Evolutionary conservation across 176 grass and related monocot genomes (phyloP), one percentile per base, ranked within the genome.

Genomic region (Raddia distichophylla): DNA sequence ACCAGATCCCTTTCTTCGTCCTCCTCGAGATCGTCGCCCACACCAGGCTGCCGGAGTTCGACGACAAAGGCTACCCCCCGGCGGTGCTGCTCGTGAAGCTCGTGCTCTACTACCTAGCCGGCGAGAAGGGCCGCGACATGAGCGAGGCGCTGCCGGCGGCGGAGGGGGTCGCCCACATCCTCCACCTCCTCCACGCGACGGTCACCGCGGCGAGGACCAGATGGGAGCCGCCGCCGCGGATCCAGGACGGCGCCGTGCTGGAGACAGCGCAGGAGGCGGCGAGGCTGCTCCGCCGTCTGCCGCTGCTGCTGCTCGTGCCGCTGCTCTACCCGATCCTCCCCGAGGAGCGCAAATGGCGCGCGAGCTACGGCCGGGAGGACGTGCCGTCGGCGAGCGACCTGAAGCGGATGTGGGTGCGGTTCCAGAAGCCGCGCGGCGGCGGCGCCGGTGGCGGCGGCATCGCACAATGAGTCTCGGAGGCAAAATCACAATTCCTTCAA

Each of bases 341-440:
- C 6, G 83, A 86, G 67, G 87, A 90, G 43, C 68, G 79, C 7
- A 69, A 64, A 66, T 89, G 83, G 87, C 17, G 66, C 42, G 87
- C 78, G 3, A 89, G 83, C 65, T 89, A 86, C 78, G 50, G 78
- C 3, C 73, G 60, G 12, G 65, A 77, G 7, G 72, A 72, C 65
- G 78, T 89, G 64, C 78, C 87, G 7, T 82, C 82, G 18, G 83
- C 87, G 59, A 90, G 59, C 73, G 83, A 89, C 87, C 83, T 90
- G n/a, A 90, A 86, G 78, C 78, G 83, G n/a, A 82, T 90, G 87
- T 76, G 83, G 51, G 87, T 90, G 42, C 66, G 44, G 19, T 86
- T 89, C 83, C 73, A 35, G 59, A 76, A 81, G 46, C 20, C 70
- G 12, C 69, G 81, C 61, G 34, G 44, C 33, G 27, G 27, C 27